Evolutionary conservation across 2,329 filamentous ascomycete genomes (phyloP), one percentile per base, ranked within the genome.

Genomic region (Aspergillus eucalypticola): DNA sequence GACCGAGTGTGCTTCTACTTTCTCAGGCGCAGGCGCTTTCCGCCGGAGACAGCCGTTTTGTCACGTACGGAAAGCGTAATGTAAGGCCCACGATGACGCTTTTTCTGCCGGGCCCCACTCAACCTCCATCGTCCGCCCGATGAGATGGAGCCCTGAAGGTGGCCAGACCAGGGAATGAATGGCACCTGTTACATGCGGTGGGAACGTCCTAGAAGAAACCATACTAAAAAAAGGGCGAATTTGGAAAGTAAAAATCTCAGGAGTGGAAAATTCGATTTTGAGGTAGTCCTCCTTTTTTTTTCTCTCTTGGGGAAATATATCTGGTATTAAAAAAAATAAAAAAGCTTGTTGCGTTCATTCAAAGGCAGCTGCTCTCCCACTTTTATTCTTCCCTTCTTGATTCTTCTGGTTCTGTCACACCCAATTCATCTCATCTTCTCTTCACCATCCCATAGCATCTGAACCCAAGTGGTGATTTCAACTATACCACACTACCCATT

Each of bases 21-120:
- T 21, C 39, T 32, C 21, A 58, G 48, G 17, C 21, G 19, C 13
- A 27, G 21, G 21, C 38, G 56, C 32, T 60, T 56, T 60, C 49
- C 46, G 54, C 41, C 53, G 38, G 56, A 23, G 49, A 51, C 52
- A 56, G 46, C 27, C 5, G 61, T 61, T 62, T 48, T 39, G 59
- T 59, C 44, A 53, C 27, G 65, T 66, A 64, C 42, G 35, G 54
- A 69, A 69, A 60, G 2, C 2, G 64, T 65, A 65, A 23, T 42
- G 67, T 70, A 60, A 66, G 44, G 8, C 21, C 66, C 67, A 68
- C 70, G 54, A 72, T 72, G 71, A 73, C 70, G 70, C 53, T 65
- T 38, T 60, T 58, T 62, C 59, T 56, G 51, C 56, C 53, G 41
- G 5, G 61, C 59, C 61, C 63, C 65, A 62, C 64, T 25, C 54